These are phyloP conservation scores for Marchantia polymorpha DNA, from an alignment of 225 moss, liverwort and hornwort species.

Conservation along the genomic window DNA sequence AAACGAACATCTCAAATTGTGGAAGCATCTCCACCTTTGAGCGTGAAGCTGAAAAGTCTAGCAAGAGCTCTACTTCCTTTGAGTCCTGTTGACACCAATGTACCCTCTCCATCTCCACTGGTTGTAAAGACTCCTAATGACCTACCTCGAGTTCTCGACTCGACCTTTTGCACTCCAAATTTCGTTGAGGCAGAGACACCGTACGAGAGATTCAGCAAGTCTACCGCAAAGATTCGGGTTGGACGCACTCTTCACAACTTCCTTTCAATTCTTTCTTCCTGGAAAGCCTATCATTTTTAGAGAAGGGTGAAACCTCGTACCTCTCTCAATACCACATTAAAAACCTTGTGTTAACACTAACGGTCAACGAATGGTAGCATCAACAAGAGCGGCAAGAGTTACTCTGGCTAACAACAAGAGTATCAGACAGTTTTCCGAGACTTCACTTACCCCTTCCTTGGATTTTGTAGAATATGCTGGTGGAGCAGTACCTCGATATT, in stretches of 20 bases:
- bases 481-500: conserved; percentile 32
- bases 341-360: neutral
- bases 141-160: neutral
- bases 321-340: neutral
- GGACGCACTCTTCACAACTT: neutral
- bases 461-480: conserved; percentile 23
- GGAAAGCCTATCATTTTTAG: neutral
- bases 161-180: neutral
- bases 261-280: neutral
- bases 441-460: too few relatives aligned
- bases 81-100: neutral
- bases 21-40: conserved; percentile 35
- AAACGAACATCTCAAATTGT: neutral
- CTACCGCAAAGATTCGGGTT: conserved; percentile 29
- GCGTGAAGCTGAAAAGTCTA: conserved; percentile 17
- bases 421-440: too few relatives aligned
- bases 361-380: too few relatives aligned
- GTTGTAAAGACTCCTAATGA: neutral
- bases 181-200: conserved; percentile 19
- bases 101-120: neutral
- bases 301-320: neutral
- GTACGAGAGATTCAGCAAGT: conserved; percentile 26
- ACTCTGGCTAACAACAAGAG: too few relatives aligned
- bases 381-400: too few relatives aligned
- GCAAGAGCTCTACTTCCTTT: conserved; percentile 7